Conservation (phyloP, 2,329 filamentous ascomycete species). For the Coniochaeta prunicola region DNA sequence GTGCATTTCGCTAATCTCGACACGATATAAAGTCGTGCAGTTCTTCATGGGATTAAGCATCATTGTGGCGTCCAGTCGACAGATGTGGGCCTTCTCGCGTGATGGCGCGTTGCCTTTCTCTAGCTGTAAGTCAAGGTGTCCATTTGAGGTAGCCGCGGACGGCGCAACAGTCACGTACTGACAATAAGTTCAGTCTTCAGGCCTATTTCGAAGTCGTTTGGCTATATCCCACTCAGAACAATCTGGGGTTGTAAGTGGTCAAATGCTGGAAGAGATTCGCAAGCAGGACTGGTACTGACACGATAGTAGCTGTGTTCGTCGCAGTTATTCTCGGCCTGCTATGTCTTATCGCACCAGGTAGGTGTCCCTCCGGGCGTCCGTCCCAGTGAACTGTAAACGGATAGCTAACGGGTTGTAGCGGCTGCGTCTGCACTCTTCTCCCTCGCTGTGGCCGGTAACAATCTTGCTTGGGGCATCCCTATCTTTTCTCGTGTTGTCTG, state of each 20-base stretch:
- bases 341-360: slow-evolving; percentile 46
- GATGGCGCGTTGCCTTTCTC: slow-evolving; percentile 57
- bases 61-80: slow-evolving; percentile 50
- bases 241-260: slow-evolving; percentile 35
- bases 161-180: background rate
- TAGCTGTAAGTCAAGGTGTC: slow-evolving; percentile 16
- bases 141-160: background rate
- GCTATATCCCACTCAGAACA: slow-evolving; percentile 49
- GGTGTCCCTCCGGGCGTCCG: background rate
- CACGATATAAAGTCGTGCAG: slow-evolving; percentile 35
- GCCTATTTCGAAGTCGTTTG: slow-evolving; percentile 44
- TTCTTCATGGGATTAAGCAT: slow-evolving; percentile 55
- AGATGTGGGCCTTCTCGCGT: slow-evolving; percentile 56
- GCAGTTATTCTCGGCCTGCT: slow-evolving; percentile 48
- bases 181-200: slow-evolving; percentile 33
- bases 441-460: slow-evolving; percentile 51
- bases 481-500: slow-evolving; percentile 52
- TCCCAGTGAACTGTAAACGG: background rate
- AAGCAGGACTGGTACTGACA: background rate
- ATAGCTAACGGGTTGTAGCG: background rate
- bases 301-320: slow-evolving; percentile 13
- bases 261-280: background rate
- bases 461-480: slow-evolving; percentile 52
- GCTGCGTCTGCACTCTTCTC: slow-evolving; percentile 54
- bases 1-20: background rate